These are phyloP conservation scores for Gentiana straminea DNA, from an alignment of 257 asterid genomes.

Conservation along the genomic window DNA sequence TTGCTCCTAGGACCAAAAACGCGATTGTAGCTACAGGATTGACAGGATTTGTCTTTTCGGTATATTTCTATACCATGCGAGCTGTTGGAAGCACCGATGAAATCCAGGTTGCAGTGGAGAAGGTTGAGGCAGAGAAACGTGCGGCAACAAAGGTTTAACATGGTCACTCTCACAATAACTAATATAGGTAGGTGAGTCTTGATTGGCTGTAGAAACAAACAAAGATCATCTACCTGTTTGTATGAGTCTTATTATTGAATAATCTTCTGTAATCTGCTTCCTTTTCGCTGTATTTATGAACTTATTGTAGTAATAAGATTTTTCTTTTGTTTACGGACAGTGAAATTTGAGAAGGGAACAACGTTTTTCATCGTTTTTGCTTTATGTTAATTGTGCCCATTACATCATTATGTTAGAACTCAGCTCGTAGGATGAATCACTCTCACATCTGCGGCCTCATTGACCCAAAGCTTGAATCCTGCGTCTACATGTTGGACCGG, in stretches of 20 bases:
- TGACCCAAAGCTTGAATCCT: no score
- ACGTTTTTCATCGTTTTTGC: no score
- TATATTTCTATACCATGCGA: slow-evolving; percentile 7
- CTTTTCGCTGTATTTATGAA: background rate
- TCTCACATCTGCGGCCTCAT: no score
- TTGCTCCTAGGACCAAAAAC: slow-evolving; percentile 2
- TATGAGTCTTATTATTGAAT: background rate
- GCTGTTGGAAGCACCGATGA: slow-evolving; percentile 6
- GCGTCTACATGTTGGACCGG: no score
- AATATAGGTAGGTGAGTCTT: background rate
- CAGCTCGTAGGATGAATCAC: no score
- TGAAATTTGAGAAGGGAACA: background rate
- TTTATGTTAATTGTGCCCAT: no score
- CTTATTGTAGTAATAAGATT: background rate
- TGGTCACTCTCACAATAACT: no score
- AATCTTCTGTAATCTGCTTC: background rate
- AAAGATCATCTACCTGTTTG: no score
- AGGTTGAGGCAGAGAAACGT: slow-evolving; percentile 1
- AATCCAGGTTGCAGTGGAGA: slow-evolving; percentile 6
- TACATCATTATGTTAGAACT: no score
- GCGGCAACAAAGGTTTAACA: slow-evolving; percentile 1
- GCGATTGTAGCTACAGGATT: slow-evolving; percentile 1
- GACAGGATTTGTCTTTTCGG: slow-evolving; percentile 4
- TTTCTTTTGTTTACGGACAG: background rate
- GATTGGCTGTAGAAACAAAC: background rate